A percentile compares a stretch with the other conserved stretches of the same genome.
Evolutionary conservation across 1,139 yeast genomes (phyloP).

Genomic region (Pichia sp.): DNA sequence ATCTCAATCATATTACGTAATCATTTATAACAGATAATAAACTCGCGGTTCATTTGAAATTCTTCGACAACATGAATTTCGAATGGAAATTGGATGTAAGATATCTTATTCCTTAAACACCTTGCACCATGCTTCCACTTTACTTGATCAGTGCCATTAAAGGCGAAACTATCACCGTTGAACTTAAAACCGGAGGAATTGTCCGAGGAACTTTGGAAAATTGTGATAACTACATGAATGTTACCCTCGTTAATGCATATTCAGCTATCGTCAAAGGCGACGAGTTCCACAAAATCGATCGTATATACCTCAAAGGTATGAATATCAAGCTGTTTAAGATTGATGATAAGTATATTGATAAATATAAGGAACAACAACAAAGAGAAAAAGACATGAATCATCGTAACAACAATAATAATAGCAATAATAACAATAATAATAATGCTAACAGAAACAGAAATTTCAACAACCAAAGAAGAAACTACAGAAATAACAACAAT

Average conservation of each 20-base stretch:
- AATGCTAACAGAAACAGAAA: slow-evolving; percentile 8
- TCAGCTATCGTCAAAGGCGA: slow-evolving; percentile 65
- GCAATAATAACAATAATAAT: slow-evolving; percentile 12
- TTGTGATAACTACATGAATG: slow-evolving; percentile 95
- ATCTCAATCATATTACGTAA: too few relatives aligned
- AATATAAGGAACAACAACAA: slow-evolving; percentile 51
- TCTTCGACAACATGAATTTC: neutral
- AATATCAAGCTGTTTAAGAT: slow-evolving; percentile 63
- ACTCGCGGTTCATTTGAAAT: too few relatives aligned
- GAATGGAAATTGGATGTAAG: neutral
- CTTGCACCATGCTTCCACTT: slow-evolving; percentile 58
- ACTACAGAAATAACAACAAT: slow-evolving; percentile 1
- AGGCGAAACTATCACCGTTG: slow-evolving; percentile 82
- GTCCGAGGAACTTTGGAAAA: slow-evolving; percentile 77
- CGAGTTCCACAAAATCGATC: slow-evolving; percentile 58
- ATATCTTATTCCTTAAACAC: neutral
- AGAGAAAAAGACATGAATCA: slow-evolving; percentile 24
- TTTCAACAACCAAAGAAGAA: slow-evolving; percentile 4
- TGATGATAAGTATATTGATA: slow-evolving; percentile 65
- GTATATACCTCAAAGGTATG: slow-evolving; percentile 79
- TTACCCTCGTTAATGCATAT: slow-evolving; percentile 71
- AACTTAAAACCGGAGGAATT: slow-evolving; percentile 87
- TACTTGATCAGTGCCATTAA: slow-evolving; percentile 86
- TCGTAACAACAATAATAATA: slow-evolving; percentile 16
- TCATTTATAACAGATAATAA: too few relatives aligned